Conservation (phyloP, 2,329 filamentous ascomycete genomes). For the Botrytis tulipae region DNA sequence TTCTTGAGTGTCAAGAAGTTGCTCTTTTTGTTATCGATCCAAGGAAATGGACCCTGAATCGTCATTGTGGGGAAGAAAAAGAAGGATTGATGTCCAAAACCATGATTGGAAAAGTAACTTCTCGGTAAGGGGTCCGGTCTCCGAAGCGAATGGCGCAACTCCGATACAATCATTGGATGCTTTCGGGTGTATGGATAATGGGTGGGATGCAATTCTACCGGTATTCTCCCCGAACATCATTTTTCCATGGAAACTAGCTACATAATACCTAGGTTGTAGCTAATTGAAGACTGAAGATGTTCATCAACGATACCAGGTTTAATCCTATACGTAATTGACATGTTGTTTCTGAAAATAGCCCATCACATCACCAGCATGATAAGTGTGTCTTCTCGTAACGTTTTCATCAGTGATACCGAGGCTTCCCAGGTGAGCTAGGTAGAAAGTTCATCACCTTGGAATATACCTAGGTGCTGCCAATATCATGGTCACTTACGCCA, state of each 20-base stretch:
- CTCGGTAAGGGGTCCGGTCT: neutral
- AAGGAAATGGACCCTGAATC: slow-evolving; percentile 15
- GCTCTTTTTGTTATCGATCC: neutral
- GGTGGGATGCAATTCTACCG: neutral
- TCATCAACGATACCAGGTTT: neutral
- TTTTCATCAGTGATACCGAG: neutral
- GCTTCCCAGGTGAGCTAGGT: neutral
- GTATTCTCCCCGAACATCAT: neutral
- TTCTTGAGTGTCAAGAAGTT: neutral
- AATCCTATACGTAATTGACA: neutral
- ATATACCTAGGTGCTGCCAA: neutral
- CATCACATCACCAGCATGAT: neutral
- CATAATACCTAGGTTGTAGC: neutral
- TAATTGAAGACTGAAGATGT: neutral
- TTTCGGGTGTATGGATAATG: neutral
- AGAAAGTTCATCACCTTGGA: neutral
- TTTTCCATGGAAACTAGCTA: neutral
- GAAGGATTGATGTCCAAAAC: neutral
- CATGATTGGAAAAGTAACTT: neutral
- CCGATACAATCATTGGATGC: slow-evolving; percentile 4
- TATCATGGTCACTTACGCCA: neutral
- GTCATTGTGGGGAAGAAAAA: slow-evolving; percentile 9
- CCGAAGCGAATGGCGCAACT: neutral
- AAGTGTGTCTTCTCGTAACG: neutral
- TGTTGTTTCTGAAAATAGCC: neutral